phyloP scores from a whole-genome alignment of 208 protist genomes.

The Trypanosoma cruzi region DNA sequence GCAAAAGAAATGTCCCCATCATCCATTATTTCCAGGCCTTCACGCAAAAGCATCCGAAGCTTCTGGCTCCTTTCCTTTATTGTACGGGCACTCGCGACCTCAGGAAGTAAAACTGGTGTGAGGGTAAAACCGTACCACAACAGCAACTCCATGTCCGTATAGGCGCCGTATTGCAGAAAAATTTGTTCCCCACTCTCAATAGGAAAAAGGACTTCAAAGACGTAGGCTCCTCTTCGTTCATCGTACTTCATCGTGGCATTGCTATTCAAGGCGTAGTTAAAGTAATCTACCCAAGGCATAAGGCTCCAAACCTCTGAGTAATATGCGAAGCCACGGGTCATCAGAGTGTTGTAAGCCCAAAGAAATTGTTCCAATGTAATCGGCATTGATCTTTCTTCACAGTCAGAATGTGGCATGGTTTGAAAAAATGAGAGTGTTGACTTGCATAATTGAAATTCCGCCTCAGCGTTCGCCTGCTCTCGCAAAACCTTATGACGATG shows the following conservation, averaged over 20 bases:
- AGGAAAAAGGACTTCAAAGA: constrained; percentile 50
- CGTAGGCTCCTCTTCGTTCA: constrained; percentile 41
- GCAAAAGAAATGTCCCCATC: not conserved
- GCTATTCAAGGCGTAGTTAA: constrained; percentile 82
- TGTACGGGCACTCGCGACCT: constrained; percentile 7
- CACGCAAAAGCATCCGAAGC: constrained; percentile 19
- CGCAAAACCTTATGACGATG: constrained; percentile 37
- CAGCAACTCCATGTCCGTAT: constrained; percentile 87
- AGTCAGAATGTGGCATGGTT: constrained; percentile 11
- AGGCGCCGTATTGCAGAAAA: constrained; percentile 83
- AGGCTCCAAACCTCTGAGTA: constrained; percentile 86
- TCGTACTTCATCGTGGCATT: constrained; percentile 71
- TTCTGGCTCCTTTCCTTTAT: constrained; percentile 1
- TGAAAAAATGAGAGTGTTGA: constrained; percentile 37
- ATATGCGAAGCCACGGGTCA: constrained; percentile 86
- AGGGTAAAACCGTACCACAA: constrained; percentile 93
- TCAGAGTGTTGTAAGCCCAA: constrained; percentile 87
- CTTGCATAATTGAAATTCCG: constrained; percentile 43
- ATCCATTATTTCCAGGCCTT: not conserved
- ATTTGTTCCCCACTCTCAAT: constrained; percentile 62
- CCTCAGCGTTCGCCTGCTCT: constrained; percentile 46
- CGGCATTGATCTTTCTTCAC: not conserved
- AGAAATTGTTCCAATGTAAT: constrained; percentile 58
- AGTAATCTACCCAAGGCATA: constrained; percentile 93
- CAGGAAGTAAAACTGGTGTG: constrained; percentile 56